Base-by-base conservation (phyloP, 345 rosid genomes). In the Bruguiera parviflora region DNA sequence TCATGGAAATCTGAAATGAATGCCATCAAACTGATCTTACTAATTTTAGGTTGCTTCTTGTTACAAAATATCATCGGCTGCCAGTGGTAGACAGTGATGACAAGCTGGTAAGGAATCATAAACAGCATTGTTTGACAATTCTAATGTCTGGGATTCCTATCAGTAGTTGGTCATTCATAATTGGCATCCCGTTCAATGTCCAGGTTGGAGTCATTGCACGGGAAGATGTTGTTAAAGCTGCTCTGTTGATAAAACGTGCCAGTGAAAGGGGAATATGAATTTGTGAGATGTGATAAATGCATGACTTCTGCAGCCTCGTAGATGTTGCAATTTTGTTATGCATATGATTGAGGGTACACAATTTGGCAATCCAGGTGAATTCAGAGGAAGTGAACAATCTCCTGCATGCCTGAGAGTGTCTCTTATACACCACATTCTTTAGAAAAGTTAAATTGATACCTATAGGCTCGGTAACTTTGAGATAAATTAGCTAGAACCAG, bases 121-220 rank as follows among this genome's bases (percentile, higher is more conserved):
- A 24, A 22, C 70, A n/a, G 4, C 46, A 20, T 76, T 37, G 31
- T 43, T 53, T 31, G 8, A 27, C 46, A 21, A 29, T 43, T 65
- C 53, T 65, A 20, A 20, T 37, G 63, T 65, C 8, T 29, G 63
- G 55, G 43, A 27, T 65, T 28, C 74, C 68, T 16, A 47, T 43
- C 58, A 35, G 53, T 20, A 13, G 5, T 39, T 18, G 10, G 47
- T 22, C 2, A 22, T 59, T 46, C 64, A 55, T 65, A 47, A 74
- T 29, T 32, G 24, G 8, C 52, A 19, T 64, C 58, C 66, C 5
- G 70, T 80, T 74, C 53, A 69, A 65, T 32, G 58, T 53, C 61
- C 55, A 94, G 98, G 87, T 85, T 43, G 98, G 98, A 68, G 85
- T 94, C 73, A 82, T 84, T 58, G 85, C 95, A 29, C 83, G 97